Evolutionary conservation across 2,329 filamentous ascomycete genomes (phyloP).

Genomic region (Dryadomyces quercus-mongolicae): DNA sequence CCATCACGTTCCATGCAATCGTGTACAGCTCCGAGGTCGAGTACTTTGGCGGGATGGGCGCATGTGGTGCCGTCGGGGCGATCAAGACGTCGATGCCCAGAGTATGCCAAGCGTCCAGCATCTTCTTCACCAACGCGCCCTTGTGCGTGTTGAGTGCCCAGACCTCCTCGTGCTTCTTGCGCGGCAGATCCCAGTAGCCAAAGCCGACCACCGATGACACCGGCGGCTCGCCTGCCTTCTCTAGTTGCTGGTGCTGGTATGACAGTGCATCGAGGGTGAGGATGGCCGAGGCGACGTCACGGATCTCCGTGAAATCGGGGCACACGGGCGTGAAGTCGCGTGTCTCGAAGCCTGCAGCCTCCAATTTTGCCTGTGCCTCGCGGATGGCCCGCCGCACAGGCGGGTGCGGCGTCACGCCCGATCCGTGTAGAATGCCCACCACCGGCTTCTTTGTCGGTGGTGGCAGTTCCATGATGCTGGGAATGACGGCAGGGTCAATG

Average conservation of each 20-base stretch:
- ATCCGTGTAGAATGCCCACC: constrained; percentile 6
- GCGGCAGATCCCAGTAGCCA: constrained; percentile 10
- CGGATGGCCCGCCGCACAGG: constrained; percentile 6
- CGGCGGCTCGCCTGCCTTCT: constrained; percentile 8
- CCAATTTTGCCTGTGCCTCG: constrained; percentile 5
- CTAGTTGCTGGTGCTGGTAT: constrained; percentile 10
- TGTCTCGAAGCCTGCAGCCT: constrained; percentile 7
- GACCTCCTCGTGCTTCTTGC: constrained; percentile 9
- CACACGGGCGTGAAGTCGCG: constrained; percentile 10
- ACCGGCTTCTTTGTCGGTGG: constrained; percentile 3
- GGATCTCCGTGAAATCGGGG: constrained; percentile 10
- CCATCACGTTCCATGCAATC: constrained; percentile 10
- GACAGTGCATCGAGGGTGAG: constrained; percentile 10
- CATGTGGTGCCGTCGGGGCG: constrained; percentile 8
- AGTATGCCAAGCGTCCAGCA: constrained; percentile 11
- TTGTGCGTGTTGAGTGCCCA: constrained; percentile 10
- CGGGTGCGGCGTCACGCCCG: constrained; percentile 7
- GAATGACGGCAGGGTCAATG: constrained; percentile 8
- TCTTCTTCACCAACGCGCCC: constrained; percentile 10
- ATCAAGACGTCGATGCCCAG: constrained; percentile 11
- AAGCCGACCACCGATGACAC: constrained; percentile 9
- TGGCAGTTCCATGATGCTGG: constrained; percentile 6
- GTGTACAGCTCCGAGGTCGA: constrained; percentile 11
- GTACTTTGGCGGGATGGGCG: not conserved
- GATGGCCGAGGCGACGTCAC: constrained; percentile 7